These are phyloP conservation scores for Marchantia polymorpha DNA, from an alignment of 225 moss, liverwort and hornwort genomes.

Conservation along the genomic window DNA sequence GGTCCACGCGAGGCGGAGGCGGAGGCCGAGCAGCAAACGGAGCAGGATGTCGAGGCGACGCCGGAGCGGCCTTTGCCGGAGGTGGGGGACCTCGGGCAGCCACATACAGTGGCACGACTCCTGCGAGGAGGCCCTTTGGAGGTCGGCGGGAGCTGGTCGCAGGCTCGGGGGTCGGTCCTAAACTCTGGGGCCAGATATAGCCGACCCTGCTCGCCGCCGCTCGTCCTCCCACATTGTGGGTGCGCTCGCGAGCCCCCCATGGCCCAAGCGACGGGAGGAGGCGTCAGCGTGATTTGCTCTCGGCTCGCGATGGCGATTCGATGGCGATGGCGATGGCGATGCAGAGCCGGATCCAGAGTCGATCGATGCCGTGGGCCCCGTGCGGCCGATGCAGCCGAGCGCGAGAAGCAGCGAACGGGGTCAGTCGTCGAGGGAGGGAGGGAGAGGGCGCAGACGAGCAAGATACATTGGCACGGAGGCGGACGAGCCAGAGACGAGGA, in stretches of 20 bases:
- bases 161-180: no score
- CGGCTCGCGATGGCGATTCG: not conserved
- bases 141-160: not conserved
- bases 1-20: no score
- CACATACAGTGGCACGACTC: conserved; percentile 8
- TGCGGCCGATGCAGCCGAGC: not conserved
- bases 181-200: not conserved
- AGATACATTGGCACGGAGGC: not conserved
- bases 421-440: not conserved
- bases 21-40: no score
- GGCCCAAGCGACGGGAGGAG: not conserved
- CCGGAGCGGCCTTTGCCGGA: not conserved
- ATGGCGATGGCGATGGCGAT: not conserved
- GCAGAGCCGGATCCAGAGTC: not conserved
- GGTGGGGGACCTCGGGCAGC: not conserved
- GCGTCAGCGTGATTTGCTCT: not conserved
- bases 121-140: not conserved
- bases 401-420: not conserved
- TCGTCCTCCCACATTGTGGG: not conserved
- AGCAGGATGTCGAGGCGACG: not conserved
- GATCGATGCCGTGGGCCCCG: not conserved
- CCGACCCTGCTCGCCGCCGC: no score
- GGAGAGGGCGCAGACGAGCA: not conserved
- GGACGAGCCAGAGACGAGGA: no score
- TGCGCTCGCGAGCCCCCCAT: not conserved